These are phyloP conservation scores for Dimocarpus longan DNA, from an alignment of 345 rosid genomes.

Conservation along the genomic window DNA sequence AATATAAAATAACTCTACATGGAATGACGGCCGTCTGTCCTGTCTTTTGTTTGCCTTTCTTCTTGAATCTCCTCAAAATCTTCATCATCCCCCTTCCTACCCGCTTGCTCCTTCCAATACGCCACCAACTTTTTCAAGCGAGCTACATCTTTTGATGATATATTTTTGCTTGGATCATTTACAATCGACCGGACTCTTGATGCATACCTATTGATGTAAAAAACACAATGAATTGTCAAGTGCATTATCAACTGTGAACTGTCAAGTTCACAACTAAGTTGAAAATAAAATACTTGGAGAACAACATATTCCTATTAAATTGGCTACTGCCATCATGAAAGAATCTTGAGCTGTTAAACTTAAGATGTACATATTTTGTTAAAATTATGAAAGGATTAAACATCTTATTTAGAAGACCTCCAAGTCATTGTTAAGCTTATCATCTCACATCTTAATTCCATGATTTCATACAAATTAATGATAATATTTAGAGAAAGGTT, in stretches of 20 bases:
- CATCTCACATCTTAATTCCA: not conserved
- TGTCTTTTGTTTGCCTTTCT: constrained; percentile 49
- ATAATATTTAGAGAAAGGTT: not conserved
- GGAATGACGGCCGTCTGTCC: constrained; percentile 58
- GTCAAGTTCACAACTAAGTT: not conserved
- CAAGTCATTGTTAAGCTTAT: not conserved
- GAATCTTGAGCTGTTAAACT: not conserved
- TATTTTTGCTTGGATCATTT: constrained; percentile 88
- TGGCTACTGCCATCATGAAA: not conserved
- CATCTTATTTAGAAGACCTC: not conserved
- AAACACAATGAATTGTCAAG: not conserved
- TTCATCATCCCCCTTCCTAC: constrained; percentile 70
- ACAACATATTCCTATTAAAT: no score
- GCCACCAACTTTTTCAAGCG: constrained; percentile 83
- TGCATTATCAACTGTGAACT: not conserved
- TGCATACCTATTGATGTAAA: constrained; percentile 59
- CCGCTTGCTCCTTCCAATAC: constrained; percentile 94
- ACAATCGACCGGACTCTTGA: constrained; percentile 88
- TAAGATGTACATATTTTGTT: not conserved
- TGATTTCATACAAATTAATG: not conserved
- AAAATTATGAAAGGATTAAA: no score
- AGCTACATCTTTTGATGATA: constrained; percentile 81
- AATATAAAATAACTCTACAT: constrained; percentile 31
- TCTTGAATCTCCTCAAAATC: constrained; percentile 85
- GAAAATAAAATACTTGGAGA: not conserved